A percentile compares a stretch with the other conserved stretches of the same genome.
Evolutionary conservation across 73 alveolate genomes (phyloP).

Genomic region (Diophrys sp.): DNA sequence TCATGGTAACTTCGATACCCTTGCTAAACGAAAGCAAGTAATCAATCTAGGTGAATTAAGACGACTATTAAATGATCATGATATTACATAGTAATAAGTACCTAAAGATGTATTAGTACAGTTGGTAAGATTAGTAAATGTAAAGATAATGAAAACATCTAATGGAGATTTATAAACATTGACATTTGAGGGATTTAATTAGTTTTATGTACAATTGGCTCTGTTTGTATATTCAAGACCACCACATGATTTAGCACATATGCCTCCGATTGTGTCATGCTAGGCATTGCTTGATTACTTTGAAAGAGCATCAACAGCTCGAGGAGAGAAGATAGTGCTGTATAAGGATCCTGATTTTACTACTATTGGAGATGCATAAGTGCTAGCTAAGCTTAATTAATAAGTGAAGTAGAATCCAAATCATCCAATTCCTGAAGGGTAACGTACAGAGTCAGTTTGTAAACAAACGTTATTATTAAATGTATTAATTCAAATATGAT

Average conservation of each 20-base stretch:
- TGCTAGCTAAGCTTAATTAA: conserved; percentile 65
- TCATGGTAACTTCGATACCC: conserved; percentile 1
- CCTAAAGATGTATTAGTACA: conserved; percentile 38
- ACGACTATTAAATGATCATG: conserved; percentile 14
- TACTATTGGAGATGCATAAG: conserved; percentile 63
- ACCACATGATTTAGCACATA: conserved; percentile 14
- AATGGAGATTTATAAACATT: conserved; percentile 1
- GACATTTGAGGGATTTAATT: conserved; percentile 38
- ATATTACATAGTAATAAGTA: conserved; percentile 2
- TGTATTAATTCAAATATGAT: no score
- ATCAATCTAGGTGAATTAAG: background rate
- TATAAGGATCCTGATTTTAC: conserved; percentile 62
- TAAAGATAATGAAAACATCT: background rate
- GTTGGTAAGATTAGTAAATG: conserved; percentile 13
- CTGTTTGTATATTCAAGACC: conserved; percentile 27
- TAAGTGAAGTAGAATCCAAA: conserved; percentile 57
- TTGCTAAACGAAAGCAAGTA: background rate
- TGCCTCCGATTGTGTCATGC: conserved; percentile 41
- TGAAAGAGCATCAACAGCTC: conserved; percentile 7
- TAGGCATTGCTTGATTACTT: conserved; percentile 21
- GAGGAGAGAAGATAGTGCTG: conserved; percentile 35
- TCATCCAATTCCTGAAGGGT: conserved; percentile 78
- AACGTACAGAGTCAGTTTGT: no score
- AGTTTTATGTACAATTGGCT: conserved; percentile 43
- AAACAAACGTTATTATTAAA: no score